A percentile compares a stretch with the other conserved stretches of the same genome.
These are phyloP conservation scores for Lumnitzera racemosa DNA, from an alignment of 345 rosid species.

Conservation along the genomic window DNA sequence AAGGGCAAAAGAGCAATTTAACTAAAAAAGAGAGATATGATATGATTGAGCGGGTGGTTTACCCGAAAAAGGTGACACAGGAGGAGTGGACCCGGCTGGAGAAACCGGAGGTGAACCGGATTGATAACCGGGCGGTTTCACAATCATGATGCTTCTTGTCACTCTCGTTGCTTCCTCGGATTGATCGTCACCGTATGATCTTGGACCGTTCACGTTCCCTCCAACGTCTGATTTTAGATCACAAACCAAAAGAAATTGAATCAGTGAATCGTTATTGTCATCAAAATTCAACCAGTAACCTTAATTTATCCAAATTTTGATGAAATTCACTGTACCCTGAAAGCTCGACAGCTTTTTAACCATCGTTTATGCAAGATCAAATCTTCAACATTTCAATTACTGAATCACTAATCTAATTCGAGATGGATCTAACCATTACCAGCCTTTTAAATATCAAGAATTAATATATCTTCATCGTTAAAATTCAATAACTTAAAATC, in stretches of 20 bases:
- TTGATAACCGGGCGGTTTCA: conserved; percentile 79
- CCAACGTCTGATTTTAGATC: conserved; percentile 48
- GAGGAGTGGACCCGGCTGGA: conserved; percentile 75
- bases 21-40: too few species aligned
- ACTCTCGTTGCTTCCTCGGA: conserved; percentile 43
- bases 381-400: too few species aligned
- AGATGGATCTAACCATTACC: too few species aligned
- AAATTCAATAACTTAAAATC: too few species aligned
- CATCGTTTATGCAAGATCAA: too few species aligned
- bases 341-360: too few species aligned
- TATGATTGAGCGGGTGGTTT: conserved; percentile 11
- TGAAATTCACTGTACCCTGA: too few species aligned
- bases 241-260: background rate
- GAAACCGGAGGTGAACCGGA: conserved; percentile 72
- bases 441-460: too few species aligned
- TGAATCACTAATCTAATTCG: too few species aligned
- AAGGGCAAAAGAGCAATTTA: too few species aligned
- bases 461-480: too few species aligned
- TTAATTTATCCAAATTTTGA: background rate
- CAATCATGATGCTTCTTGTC: conserved; percentile 77
- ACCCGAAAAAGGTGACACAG: conserved; percentile 86
- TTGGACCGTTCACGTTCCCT: conserved; percentile 19
- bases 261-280: background rate
- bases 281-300: background rate
- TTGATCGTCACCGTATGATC: conserved; percentile 45